Conservation (phyloP, 2,329 filamentous ascomycete genomes). For the Fusarium goolgardi region DNA sequence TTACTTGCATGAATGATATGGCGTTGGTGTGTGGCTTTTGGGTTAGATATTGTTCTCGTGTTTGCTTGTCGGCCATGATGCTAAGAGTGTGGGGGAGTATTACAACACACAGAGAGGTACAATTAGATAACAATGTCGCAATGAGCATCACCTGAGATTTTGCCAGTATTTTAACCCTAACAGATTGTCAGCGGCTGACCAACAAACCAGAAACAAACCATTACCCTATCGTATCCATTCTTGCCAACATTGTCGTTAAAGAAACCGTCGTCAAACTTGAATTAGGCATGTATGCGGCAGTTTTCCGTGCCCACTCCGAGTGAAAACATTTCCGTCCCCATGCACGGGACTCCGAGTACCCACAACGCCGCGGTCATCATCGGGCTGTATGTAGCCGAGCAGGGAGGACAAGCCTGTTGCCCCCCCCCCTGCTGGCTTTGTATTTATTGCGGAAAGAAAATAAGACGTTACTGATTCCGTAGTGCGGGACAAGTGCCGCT, state of each 20-base stretch:
- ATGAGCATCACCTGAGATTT: slow-evolving; percentile 10
- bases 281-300: neutral
- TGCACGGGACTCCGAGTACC: slow-evolving; percentile 35
- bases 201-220: neutral
- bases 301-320: slow-evolving; percentile 28
- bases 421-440: neutral
- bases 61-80: neutral
- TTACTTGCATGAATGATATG: neutral
- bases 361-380: slow-evolving; percentile 45
- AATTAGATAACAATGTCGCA: slow-evolving; percentile 11
- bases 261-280: slow-evolving; percentile 22
- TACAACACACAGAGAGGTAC: neutral
- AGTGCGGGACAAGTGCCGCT: slow-evolving; percentile 21
- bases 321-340: slow-evolving; percentile 17
- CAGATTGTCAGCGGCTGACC: slow-evolving; percentile 34
- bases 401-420: neutral
- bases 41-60: slow-evolving; percentile 3
- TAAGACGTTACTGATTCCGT: slow-evolving; percentile 23
- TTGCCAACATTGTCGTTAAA: slow-evolving; percentile 14
- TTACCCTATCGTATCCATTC: slow-evolving; percentile 21
- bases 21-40: slow-evolving; percentile 5
- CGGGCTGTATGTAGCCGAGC: slow-evolving; percentile 34
- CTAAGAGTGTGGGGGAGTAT: neutral
- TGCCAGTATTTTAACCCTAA: neutral
- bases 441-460: slow-evolving; percentile 10